Base-by-base conservation (phyloP, 331 rosid genomes). In the Arachis monticola region DNA sequence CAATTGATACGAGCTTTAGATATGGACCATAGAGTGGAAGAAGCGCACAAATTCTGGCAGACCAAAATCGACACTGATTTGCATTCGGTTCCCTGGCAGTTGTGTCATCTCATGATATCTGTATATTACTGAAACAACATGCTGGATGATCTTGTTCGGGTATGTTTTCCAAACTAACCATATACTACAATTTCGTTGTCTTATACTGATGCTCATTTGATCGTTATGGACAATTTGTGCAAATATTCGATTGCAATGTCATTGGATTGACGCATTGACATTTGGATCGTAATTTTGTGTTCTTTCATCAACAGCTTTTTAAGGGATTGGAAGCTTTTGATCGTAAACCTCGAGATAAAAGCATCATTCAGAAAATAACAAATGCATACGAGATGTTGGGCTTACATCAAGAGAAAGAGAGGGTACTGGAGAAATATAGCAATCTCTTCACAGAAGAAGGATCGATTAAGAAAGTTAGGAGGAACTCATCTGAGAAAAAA, bases 1-100 rank as follows among this genome's bases (percentile, higher is more conserved):
- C 96, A 88, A 78, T 69, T 92, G 67, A 83, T 92, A 73, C 78
- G 69, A 64, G 96, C 98, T 63, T 82, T 92, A 72, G 96, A 90
- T 67, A 88, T 85, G 98, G 98, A 92, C 86, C 89, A 90, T 42
- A 84, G 96, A 83, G 85, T 87, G 30, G 89, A 79, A 67, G 98
- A 92, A 84, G 96, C 98, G 8, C 96, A 88, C 17, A 76, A 85
- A 64, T 73, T 92, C 85, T 92, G 98, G 98, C 84, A 84, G 77
- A 86, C 69, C 76, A 90, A 86, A 82, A 78, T 92, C 68, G 91
- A 94, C 80, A 46, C 71, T 8, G 88, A 92, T 84, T 73, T 88
- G 77, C 98, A 92, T 82, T 89, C 98, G 31, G 96, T 85, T 87
- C 90, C 96, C 8, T 92, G 98, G 92, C 88, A 90, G 79, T 60